These are phyloP conservation scores for Leucocoprinus sp. DNA, from an alignment of 768 basidiomycete species.

Conservation along the genomic window DNA sequence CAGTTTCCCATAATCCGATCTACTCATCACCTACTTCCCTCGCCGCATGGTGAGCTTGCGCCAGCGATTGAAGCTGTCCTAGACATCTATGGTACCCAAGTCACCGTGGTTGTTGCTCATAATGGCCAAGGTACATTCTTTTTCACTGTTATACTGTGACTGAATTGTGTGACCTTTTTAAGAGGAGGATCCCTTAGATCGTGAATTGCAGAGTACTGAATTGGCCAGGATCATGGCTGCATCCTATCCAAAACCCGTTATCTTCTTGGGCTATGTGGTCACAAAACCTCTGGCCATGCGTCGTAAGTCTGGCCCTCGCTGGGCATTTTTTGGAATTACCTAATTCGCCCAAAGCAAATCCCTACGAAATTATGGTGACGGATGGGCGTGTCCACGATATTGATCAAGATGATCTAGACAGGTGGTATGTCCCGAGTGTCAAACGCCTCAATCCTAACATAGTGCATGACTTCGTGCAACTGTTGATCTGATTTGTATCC, in stretches of 20 bases:
- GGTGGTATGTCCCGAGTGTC: conserved; percentile 41
- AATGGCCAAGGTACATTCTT: conserved; percentile 71
- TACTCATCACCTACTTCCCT: conserved; percentile 80
- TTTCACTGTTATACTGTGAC: not conserved
- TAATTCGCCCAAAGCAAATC: conserved; percentile 40
- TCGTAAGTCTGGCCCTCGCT: conserved; percentile 38
- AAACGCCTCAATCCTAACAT: not conserved
- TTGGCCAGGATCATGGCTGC: conserved; percentile 73
- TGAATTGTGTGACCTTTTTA: conserved; percentile 3
- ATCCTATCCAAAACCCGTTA: conserved; percentile 56
- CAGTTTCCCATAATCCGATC: conserved; percentile 87
- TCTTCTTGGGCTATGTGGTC: conserved; percentile 80
- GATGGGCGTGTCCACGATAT: conserved; percentile 79
- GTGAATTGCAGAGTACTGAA: conserved; percentile 76
- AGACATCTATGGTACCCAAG: conserved; percentile 67
- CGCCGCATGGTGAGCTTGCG: conserved; percentile 78
- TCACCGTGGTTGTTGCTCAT: conserved; percentile 82
- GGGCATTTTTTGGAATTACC: not conserved
- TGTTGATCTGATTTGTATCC: not conserved
- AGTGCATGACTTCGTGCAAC: not conserved
- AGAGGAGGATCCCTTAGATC: conserved; percentile 88
- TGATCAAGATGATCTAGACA: conserved; percentile 59
- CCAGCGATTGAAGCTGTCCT: conserved; percentile 85
- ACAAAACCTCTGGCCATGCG: conserved; percentile 54
- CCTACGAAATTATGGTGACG: conserved; percentile 67